Percentiles rank a stretch among this genome's conserved stretches.
These are phyloP conservation scores for Flaveria trinervia DNA, from an alignment of 129 eudicot genomes.

Conservation along the genomic window DNA sequence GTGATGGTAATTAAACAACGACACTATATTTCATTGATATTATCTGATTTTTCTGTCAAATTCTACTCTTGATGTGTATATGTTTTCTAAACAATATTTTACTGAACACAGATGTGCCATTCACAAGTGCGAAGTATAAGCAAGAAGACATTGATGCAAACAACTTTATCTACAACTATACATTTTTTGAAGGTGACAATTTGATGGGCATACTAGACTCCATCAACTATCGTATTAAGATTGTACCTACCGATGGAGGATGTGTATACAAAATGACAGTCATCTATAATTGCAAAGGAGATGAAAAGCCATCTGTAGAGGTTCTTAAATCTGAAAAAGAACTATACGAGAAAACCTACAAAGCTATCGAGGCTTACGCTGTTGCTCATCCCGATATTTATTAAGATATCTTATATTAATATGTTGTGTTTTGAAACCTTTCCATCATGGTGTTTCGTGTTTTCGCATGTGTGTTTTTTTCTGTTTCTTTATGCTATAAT, in stretches of 20 bases:
- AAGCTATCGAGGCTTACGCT: slow-evolving; percentile 8
- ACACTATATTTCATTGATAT: not conserved
- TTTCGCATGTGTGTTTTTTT: not conserved
- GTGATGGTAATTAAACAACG: slow-evolving; percentile 12
- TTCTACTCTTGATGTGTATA: not conserved
- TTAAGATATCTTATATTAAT: not conserved
- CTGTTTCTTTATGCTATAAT: not conserved
- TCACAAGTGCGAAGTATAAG: slow-evolving; percentile 19
- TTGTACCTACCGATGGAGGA: slow-evolving; percentile 20
- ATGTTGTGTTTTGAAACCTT: not conserved
- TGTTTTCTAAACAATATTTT: not conserved
- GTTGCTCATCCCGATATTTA: slow-evolving; percentile 5
- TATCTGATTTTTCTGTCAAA: not conserved
- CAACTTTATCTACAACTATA: not conserved
- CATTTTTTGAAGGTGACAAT: slow-evolving; percentile 25
- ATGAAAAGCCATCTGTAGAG: slow-evolving; percentile 14
- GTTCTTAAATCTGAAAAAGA: slow-evolving; percentile 22
- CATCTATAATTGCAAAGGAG: slow-evolving; percentile 25
- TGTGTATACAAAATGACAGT: slow-evolving; percentile 13
- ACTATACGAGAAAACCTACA: slow-evolving; percentile 28
- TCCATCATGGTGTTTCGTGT: not conserved
- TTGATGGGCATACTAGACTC: slow-evolving; percentile 31
- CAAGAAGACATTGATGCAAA: slow-evolving; percentile 13
- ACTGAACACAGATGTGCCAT: slow-evolving; percentile 6
- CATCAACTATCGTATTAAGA: slow-evolving; percentile 19